A percentile compares a stretch with the other conserved stretches of the same genome.
Evolutionary conservation across 1,284 basidiomycete genomes (phyloP).

Genomic region (Ustilago curta): DNA sequence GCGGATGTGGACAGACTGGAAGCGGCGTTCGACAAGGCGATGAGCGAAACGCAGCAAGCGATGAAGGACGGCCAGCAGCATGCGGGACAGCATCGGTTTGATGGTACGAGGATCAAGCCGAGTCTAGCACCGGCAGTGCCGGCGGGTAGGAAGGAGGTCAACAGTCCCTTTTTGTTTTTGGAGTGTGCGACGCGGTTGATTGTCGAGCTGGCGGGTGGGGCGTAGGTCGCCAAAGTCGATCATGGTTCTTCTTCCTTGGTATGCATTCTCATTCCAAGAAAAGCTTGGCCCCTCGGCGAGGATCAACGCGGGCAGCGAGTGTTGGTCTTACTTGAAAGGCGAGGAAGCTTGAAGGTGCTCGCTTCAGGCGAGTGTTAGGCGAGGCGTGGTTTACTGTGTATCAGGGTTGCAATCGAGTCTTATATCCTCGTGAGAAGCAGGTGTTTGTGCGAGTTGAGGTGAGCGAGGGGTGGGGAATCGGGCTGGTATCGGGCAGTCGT

Average conservation of each 20-base stretch:
- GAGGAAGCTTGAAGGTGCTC: no score
- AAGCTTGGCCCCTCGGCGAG: no score
- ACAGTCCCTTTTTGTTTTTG: constrained; percentile 92
- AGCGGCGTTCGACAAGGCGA: constrained; percentile 43
- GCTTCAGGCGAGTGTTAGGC: neutral
- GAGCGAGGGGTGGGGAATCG: neutral
- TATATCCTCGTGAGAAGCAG: no score
- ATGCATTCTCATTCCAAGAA: no score
- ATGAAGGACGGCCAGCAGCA: constrained; percentile 33
- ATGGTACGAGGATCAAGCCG: constrained; percentile 44
- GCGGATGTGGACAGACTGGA: constrained; percentile 31
- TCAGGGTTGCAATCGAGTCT: no score
- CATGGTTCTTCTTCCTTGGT: no score
- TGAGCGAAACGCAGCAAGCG: constrained; percentile 29
- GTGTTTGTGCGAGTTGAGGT: neutral
- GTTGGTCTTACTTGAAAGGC: no score
- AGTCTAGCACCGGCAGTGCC: constrained; percentile 52
- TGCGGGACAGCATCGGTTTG: constrained; percentile 29
- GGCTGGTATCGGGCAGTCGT: no score
- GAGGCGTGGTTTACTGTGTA: neutral
- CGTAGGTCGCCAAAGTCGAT: no score
- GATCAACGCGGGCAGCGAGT: no score
- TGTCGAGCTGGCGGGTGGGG: constrained; percentile 57
- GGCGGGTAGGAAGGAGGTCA: constrained; percentile 82
- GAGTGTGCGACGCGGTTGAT: constrained; percentile 84